These are phyloP conservation scores for Pseudocercospora crystallina DNA, from an alignment of 2,329 filamentous ascomycete genomes.

Conservation along the genomic window DNA sequence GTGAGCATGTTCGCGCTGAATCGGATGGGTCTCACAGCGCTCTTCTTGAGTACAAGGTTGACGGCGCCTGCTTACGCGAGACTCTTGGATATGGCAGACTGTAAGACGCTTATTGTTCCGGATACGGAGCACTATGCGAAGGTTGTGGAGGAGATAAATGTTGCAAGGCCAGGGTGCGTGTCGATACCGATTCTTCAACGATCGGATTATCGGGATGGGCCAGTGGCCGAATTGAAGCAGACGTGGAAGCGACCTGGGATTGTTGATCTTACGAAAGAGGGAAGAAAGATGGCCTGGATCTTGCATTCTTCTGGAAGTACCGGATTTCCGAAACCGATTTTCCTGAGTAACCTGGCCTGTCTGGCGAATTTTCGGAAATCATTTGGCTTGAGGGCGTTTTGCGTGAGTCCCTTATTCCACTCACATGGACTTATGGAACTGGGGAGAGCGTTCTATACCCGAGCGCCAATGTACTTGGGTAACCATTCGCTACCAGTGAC, in stretches of 20 bases:
- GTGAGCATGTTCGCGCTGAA: slow-evolving; percentile 55
- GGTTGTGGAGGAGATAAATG: slow-evolving; percentile 34
- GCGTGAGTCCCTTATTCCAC: slow-evolving; percentile 61
- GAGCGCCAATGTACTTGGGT: slow-evolving; percentile 54
- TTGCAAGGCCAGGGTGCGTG: slow-evolving; percentile 33
- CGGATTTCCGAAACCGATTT: slow-evolving; percentile 63
- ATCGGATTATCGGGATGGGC: slow-evolving; percentile 23
- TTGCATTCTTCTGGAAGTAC: slow-evolving; percentile 58
- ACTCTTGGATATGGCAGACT: slow-evolving; percentile 46
- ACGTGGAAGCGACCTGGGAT: slow-evolving; percentile 10
- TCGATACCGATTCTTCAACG: slow-evolving; percentile 29
- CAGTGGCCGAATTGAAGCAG: slow-evolving; percentile 12
- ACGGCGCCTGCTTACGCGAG: slow-evolving; percentile 52
- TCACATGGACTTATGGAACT: slow-evolving; percentile 59
- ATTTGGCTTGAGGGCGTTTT: slow-evolving; percentile 51
- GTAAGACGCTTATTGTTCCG: slow-evolving; percentile 30
- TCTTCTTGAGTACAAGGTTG: slow-evolving; percentile 57
- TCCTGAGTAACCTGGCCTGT: slow-evolving; percentile 54
- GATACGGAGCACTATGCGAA: slow-evolving; percentile 25
- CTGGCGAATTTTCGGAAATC: slow-evolving; percentile 51
- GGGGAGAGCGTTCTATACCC: slow-evolving; percentile 53
- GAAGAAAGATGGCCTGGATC: slow-evolving; percentile 42
- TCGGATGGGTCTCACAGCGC: slow-evolving; percentile 55
- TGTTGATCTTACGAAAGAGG: slow-evolving; percentile 28
- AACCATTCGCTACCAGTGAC: slow-evolving; percentile 59